A percentile compares a stretch with the other conserved stretches of the same genome.
phyloP scores from a whole-genome alignment of 148 eudicot species.

The Rhododendron henanense region DNA sequence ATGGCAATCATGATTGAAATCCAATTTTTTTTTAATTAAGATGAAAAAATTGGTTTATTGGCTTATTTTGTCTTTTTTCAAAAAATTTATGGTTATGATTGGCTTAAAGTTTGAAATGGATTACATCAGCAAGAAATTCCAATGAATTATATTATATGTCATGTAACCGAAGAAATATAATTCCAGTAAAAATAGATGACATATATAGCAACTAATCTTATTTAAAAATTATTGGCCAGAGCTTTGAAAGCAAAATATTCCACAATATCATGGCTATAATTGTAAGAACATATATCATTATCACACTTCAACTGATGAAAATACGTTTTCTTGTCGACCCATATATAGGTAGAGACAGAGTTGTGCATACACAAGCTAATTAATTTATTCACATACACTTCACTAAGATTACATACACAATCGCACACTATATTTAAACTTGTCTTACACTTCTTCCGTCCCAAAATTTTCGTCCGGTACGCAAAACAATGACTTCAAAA shows the following conservation, averaged over 20 bases:
- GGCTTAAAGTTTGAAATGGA: not conserved
- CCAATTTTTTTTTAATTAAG: too few relatives aligned
- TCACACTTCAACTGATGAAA: not conserved
- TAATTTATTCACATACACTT: not conserved
- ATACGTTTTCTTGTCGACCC: not conserved
- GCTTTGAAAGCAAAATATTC: not conserved
- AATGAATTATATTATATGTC: too few relatives aligned
- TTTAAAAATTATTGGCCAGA: not conserved
- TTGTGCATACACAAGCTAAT: not conserved
- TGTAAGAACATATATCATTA: not conserved
- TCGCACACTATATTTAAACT: too few relatives aligned
- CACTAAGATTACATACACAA: not conserved
- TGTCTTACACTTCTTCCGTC: too few relatives aligned
- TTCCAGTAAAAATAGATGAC: too few relatives aligned
- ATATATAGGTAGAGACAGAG: not conserved
- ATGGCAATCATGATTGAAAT: too few relatives aligned
- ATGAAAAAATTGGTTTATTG: too few relatives aligned
- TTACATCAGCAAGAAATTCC: not conserved
- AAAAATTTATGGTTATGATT: not conserved
- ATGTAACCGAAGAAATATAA: too few relatives aligned
- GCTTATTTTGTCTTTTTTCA: too few relatives aligned
- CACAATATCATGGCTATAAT: not conserved
- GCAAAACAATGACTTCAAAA: too few relatives aligned
- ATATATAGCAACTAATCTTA: too few relatives aligned
- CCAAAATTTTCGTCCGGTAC: too few relatives aligned